Conservation (phyloP, 2,329 filamentous ascomycete species). For the Fusarium chuoi region DNA sequence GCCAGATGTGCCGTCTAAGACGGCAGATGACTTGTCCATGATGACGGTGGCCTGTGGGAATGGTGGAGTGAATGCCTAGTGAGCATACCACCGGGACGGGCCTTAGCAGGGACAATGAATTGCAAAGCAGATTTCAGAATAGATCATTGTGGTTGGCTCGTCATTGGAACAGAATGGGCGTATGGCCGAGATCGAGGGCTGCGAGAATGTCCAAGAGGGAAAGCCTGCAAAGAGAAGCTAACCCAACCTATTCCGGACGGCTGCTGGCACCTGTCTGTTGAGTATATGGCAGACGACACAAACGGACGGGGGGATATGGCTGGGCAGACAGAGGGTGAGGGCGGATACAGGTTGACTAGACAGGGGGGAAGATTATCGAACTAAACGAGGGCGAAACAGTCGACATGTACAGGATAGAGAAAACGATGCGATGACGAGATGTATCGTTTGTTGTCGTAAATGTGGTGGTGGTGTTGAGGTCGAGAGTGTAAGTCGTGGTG, state of each 20-base stretch:
- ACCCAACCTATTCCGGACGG: constrained; percentile 47
- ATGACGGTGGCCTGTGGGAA: constrained; percentile 40
- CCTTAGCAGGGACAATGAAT: constrained; percentile 46
- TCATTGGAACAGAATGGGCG: constrained; percentile 44
- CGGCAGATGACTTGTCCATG: constrained; percentile 51
- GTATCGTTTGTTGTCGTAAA: constrained; percentile 27
- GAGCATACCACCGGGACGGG: constrained; percentile 49
- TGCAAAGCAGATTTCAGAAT: constrained; percentile 41
- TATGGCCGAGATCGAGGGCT: constrained; percentile 35
- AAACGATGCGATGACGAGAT: constrained; percentile 20
- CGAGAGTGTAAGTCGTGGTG: constrained; percentile 18
- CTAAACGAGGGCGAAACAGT: constrained; percentile 5
- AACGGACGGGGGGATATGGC: constrained; percentile 39
- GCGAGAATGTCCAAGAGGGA: constrained; percentile 23
- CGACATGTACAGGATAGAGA: constrained; percentile 4
- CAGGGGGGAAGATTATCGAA: background rate
- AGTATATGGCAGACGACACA: constrained; percentile 37
- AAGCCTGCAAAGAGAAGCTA: constrained; percentile 33
- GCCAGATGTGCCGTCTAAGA: constrained; percentile 41
- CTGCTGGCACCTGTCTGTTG: constrained; percentile 39
- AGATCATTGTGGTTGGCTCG: constrained; percentile 51
- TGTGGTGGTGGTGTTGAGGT: constrained; percentile 37
- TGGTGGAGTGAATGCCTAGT: constrained; percentile 44
- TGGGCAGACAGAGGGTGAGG: constrained; percentile 33
- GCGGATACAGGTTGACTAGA: constrained; percentile 13